These are phyloP conservation scores for Pythium insidiosum DNA, from an alignment of 352 stramenopile genomes.

Conservation along the genomic window DNA sequence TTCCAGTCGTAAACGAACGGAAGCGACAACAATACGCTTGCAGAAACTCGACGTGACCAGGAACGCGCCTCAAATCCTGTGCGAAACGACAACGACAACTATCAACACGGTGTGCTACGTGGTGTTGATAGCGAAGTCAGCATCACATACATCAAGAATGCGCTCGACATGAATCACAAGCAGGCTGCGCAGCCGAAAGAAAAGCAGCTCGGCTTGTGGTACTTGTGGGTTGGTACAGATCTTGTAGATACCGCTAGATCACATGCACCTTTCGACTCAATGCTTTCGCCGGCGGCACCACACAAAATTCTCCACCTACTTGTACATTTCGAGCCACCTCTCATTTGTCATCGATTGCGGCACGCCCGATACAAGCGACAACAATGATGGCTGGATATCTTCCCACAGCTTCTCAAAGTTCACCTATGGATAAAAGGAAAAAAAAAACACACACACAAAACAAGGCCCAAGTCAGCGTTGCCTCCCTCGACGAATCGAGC, in stretches of 20 bases:
- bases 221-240: constrained; percentile 81
- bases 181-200: constrained; percentile 65
- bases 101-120: too few relatives aligned
- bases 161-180: constrained; percentile 61
- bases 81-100: not conserved
- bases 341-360: constrained; percentile 69
- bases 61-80: constrained; percentile 42
- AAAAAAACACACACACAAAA: too few relatives aligned
- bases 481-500: too few relatives aligned
- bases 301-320: constrained; percentile 33
- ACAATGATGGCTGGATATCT: constrained; percentile 71
- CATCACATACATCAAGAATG: constrained; percentile 44
- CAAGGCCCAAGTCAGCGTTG: too few relatives aligned
- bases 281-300: too few relatives aligned
- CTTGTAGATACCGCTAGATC: constrained; percentile 83
- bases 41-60: constrained; percentile 63
- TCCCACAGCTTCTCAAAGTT: constrained; percentile 83
- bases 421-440: too few relatives aligned
- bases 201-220: constrained; percentile 76
- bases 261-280: too few relatives aligned
- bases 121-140: too few relatives aligned
- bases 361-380: constrained; percentile 60
- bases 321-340: constrained; percentile 85
- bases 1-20: constrained; percentile 63
- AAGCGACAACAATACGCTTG: constrained; percentile 62